Evolutionary conservation across 352 stramenopile genomes (phyloP), one percentile per base, ranked within the genome.

Genomic region (Pythium utonaiense): DNA sequence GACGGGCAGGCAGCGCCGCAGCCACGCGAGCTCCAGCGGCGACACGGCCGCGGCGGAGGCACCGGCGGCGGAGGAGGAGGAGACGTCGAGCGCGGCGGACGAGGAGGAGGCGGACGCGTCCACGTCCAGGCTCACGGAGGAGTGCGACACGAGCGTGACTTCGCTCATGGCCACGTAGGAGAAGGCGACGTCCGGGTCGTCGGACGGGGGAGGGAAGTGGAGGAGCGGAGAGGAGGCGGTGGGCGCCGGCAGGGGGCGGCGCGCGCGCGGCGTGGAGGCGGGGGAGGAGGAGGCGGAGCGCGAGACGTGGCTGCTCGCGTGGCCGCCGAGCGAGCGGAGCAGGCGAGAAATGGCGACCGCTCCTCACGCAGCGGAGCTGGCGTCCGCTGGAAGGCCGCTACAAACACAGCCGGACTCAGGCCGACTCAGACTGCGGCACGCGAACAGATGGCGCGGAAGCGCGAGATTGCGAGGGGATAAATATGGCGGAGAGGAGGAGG

Each of bases 1-100:
- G 48, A 95, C 77, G 42, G 83, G 86, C 45, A 95, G 70, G 48
- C 83, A 93, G 57, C 80, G 78, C 53, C 77, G 78, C 58, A 95
- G 70, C 86, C 86, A 95, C 62, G 69, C 67, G 41, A 91, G 52
- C 62, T 95, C 86, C 2, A 62, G 67, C 14, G 74, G 64, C 6
- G 64, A 66, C 41, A 53, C 34, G 44, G n/a, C n/a, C n/a, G n/a
- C n/a, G n/a, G n/a, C n/a, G n/a, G n/a, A n/a, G n/a, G n/a, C n/a
- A n/a, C n/a, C n/a, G n/a, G n/a, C n/a, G n/a, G 55, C 40, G 12
- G 68, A 66, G 12, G 30, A n/a, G 49, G 19, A 30, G 49, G 30
- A 40, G 27, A 17, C 24, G 45, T 8, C 3, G 34, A 45, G 30
- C 44, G 59, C 22, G 17, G 65, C 49, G 34, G 60, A 64, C 19